These are phyloP conservation scores for Onygena corvina DNA, from an alignment of 2,329 filamentous ascomycete genomes.

Conservation along the genomic window DNA sequence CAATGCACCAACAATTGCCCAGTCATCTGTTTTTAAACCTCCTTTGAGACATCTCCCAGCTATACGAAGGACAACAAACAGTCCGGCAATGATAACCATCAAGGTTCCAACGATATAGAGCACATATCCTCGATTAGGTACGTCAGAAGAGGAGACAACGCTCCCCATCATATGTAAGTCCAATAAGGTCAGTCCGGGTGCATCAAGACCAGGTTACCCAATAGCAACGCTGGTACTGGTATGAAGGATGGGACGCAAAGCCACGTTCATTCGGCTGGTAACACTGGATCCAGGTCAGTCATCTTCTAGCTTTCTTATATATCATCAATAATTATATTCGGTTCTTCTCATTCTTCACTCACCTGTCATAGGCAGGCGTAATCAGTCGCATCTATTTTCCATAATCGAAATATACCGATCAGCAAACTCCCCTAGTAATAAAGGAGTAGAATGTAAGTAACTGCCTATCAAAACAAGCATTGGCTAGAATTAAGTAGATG, in stretches of 20 bases:
- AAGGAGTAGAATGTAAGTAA: neutral
- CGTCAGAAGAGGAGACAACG: neutral
- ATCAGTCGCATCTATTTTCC: neutral
- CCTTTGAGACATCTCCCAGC: slow-evolving; percentile 11
- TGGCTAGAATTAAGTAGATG: neutral
- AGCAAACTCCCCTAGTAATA: neutral
- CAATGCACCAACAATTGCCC: slow-evolving; percentile 9
- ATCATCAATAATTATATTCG: too few species aligned
- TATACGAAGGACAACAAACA: slow-evolving; percentile 10
- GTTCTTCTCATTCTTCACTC: too few species aligned
- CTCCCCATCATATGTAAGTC: slow-evolving; percentile 4
- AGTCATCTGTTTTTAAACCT: slow-evolving; percentile 10
- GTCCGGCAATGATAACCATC: slow-evolving; percentile 8
- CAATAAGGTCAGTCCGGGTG: neutral
- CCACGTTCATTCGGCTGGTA: neutral
- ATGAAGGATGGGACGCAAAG: neutral
- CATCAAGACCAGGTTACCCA: neutral
- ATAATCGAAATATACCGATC: neutral
- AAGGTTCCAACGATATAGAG: slow-evolving; percentile 3
- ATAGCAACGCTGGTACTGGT: neutral
- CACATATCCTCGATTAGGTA: neutral
- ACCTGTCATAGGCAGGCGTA: neutral
- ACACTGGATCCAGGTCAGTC: neutral
- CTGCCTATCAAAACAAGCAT: neutral
- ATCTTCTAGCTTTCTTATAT: neutral